A percentile compares a stretch with the other conserved stretches of the same genome.
Conservation (phyloP, 129 eudicot species). For the Flaveria trinervia region DNA sequence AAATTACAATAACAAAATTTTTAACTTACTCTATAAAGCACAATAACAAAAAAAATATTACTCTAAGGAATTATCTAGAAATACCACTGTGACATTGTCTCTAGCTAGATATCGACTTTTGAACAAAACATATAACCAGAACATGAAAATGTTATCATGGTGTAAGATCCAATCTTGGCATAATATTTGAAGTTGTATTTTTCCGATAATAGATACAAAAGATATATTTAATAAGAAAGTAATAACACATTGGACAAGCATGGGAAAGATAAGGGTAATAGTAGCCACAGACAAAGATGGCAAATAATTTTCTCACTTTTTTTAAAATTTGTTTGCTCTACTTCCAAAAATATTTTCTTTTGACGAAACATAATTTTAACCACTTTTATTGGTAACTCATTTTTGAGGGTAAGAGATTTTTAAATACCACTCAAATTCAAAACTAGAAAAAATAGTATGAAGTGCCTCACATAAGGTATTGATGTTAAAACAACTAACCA, state of each 20-base stretch:
- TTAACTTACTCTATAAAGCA: not conserved
- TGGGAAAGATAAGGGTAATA: slow-evolving; percentile 22
- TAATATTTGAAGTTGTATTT: slow-evolving; percentile 21
- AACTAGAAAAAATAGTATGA: too few relatives aligned
- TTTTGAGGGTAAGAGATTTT: too few relatives aligned
- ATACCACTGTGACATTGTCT: not conserved
- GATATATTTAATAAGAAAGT: not conserved
- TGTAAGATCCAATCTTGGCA: slow-evolving; percentile 13
- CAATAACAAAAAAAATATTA: not conserved
- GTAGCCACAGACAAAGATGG: slow-evolving; percentile 31
- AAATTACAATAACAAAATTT: not conserved
- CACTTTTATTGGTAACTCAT: too few relatives aligned
- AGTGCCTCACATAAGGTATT: too few relatives aligned
- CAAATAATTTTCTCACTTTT: not conserved
- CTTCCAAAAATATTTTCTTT: not conserved
- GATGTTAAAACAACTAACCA: not conserved
- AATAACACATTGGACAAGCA: slow-evolving; percentile 28
- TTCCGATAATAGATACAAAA: slow-evolving; percentile 16
- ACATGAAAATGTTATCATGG: not conserved
- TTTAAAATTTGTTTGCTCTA: not conserved
- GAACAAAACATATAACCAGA: not conserved
- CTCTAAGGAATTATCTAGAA: not conserved
- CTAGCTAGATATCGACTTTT: not conserved
- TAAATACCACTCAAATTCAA: too few relatives aligned
- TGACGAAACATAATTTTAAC: too few relatives aligned